Conservation (phyloP, 441 rosid species). For the Adansonia grandidieri region DNA sequence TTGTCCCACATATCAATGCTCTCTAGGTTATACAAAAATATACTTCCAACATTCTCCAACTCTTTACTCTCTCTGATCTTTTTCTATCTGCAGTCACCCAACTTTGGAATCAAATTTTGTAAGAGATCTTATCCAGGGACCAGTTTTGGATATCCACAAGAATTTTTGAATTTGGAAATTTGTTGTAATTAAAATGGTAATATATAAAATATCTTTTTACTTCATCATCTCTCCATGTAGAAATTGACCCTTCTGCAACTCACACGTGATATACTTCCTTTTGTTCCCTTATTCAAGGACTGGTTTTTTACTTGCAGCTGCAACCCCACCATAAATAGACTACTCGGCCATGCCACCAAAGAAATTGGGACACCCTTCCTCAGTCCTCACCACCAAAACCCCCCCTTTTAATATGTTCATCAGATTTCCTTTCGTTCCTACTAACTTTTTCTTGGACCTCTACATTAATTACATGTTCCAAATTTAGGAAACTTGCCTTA, state of each 20-base stretch:
- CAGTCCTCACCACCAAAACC: too few relatives aligned
- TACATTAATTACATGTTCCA: background rate
- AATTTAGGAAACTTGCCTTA: background rate
- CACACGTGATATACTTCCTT: slow-evolving; percentile 40
- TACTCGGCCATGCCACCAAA: slow-evolving; percentile 37
- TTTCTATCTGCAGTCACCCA: slow-evolving; percentile 2
- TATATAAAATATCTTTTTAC: background rate
- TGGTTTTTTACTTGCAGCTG: slow-evolving; percentile 16
- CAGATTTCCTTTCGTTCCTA: too few relatives aligned
- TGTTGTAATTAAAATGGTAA: background rate
- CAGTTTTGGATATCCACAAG: slow-evolving; percentile 26
- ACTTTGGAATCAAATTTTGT: slow-evolving; percentile 18
- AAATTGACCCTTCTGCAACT: slow-evolving; percentile 32
- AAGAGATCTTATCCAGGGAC: slow-evolving; percentile 30
- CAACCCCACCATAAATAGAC: slow-evolving; percentile 49
- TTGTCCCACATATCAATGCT: background rate
- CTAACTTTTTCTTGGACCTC: too few relatives aligned
- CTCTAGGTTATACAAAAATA: background rate
- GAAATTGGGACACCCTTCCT: background rate
- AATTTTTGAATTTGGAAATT: background rate
- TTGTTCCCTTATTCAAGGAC: slow-evolving; percentile 32
- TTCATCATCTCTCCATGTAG: slow-evolving; percentile 7
- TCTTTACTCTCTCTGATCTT: slow-evolving; percentile 4
- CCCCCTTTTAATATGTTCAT: too few relatives aligned
- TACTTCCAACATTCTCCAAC: slow-evolving; percentile 18